Evolutionary conservation across 768 basidiomycete species (phyloP), one percentile per base, ranked within the genome.

Genomic region (Hygrophorus pudorinus): DNA sequence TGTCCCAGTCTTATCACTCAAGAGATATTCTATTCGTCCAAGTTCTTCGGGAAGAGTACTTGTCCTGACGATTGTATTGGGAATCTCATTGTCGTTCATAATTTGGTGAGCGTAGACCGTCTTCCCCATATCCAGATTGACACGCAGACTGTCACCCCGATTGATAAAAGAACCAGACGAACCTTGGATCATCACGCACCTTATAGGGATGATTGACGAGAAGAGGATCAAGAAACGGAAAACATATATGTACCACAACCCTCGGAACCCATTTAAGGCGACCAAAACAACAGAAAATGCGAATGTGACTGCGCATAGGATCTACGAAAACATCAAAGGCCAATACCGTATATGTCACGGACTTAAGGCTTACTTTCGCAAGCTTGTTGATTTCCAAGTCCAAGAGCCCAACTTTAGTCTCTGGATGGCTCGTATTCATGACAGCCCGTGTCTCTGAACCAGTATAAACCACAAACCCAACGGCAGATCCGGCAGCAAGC

Each of bases 51-150:
- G 96, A 3, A 99, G 71, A 0, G 96, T 99, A 55, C 86, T 90
- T n/a, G 96, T 98, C 11, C 96, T 75, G 6, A 98, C 96, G 49
- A 98, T 96, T 3, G 96, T 96, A 38, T 81, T 79, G 3, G 92
- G 90, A 52, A 99, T 99, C 62, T 97, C 90, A 36, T 53, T 58
- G 64, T 98, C 96, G 41, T 78, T 82, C 83, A 93, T 91, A 45
- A 98, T 98, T 51, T 92, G 87, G 34, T 86, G 82, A 0, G 90
- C 92, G 54, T 99, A 99, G 34, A 98, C 86, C 1, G 93, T 98
- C 65, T 99, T 99, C 45, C 96, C 96, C 93, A 99, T 98, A 61
- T 99, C 96, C 42, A 99, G 74, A 54, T 99, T 99, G 42, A 99
- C 94, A n/a, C 96, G 86, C 44, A 99, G 68, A 30, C 40, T 47